Evolutionary conservation across 768 basidiomycete species (phyloP).

Genomic region (Hericium rajendrae): DNA sequence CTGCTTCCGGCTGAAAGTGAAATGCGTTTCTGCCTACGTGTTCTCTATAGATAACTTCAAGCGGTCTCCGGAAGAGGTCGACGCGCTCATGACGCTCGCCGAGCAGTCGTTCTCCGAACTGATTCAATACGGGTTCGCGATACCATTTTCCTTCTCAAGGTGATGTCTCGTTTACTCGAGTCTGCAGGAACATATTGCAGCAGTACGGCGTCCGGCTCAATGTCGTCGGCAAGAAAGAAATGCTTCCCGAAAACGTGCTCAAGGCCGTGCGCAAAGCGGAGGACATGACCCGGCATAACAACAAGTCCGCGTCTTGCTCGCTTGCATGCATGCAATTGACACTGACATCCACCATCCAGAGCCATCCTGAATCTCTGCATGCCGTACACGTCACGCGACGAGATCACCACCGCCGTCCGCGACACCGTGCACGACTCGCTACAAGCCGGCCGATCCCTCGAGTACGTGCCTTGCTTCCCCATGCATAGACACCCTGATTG

Average conservation of each 20-base stretch:
- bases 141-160: not conserved
- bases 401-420: slow-evolving; percentile 60
- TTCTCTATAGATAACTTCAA: slow-evolving; percentile 98
- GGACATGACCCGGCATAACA: slow-evolving; percentile 63
- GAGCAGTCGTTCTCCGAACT: slow-evolving; percentile 72
- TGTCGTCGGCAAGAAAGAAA: slow-evolving; percentile 61
- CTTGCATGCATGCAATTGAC: not conserved
- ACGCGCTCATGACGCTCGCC: slow-evolving; percentile 78
- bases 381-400: slow-evolving; percentile 87
- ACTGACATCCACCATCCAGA: slow-evolving; percentile 29
- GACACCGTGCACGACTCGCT: slow-evolving; percentile 28
- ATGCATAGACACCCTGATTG: not conserved
- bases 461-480: slow-evolving; percentile 1
- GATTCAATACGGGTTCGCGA: slow-evolving; percentile 65
- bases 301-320: slow-evolving; percentile 36
- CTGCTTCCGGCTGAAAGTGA: slow-evolving; percentile 70
- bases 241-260: slow-evolving; percentile 76
- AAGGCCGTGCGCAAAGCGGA: slow-evolving; percentile 64
- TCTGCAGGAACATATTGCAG: slow-evolving; percentile 66
- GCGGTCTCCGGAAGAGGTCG: slow-evolving; percentile 75
- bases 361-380: slow-evolving; percentile 88
- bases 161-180: not conserved
- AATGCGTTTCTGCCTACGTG: slow-evolving; percentile 90
- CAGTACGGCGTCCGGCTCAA: slow-evolving; percentile 78
- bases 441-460: not conserved